These are phyloP conservation scores for Colletotrichum gloeosporioides DNA, from an alignment of 2,329 filamentous ascomycete species.

Conservation along the genomic window DNA sequence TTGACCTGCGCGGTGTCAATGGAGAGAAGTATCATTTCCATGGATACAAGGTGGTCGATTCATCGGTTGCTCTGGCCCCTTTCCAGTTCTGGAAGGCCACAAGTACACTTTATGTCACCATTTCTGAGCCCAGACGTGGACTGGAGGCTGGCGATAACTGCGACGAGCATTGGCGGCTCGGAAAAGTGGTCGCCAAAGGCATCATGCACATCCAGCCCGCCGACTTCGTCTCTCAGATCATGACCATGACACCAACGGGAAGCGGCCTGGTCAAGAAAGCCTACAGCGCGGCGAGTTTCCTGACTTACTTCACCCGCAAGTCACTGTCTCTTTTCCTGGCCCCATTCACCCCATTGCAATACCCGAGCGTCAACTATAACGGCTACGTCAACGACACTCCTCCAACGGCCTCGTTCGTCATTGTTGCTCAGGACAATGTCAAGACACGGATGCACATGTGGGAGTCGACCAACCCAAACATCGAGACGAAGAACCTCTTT, in stretches of 20 bases:
- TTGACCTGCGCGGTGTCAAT: constrained; percentile 61
- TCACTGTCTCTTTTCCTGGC: constrained; percentile 58
- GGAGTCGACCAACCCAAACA: constrained; percentile 49
- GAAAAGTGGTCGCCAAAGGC: constrained; percentile 59
- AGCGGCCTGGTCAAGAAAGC: constrained; percentile 48
- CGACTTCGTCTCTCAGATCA: constrained; percentile 61
- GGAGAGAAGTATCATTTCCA: constrained; percentile 62
- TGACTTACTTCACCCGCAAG: constrained; percentile 61
- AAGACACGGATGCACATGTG: constrained; percentile 60
- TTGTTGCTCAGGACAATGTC: constrained; percentile 58
- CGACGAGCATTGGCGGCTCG: constrained; percentile 45
- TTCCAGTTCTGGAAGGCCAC: constrained; percentile 66
- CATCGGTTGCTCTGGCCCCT: constrained; percentile 61
- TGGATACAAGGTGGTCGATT: constrained; percentile 67
- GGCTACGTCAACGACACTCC: constrained; percentile 59
- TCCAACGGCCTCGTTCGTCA: constrained; percentile 45
- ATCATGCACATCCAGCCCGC: constrained; percentile 60
- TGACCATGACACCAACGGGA: constrained; percentile 58
- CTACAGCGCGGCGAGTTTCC: constrained; percentile 53
- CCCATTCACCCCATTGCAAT: constrained; percentile 61
- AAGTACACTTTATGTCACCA: constrained; percentile 66
- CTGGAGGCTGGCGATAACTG: constrained; percentile 31
- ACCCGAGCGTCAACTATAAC: constrained; percentile 51
- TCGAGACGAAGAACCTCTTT: constrained; percentile 55
- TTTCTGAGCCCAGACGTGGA: constrained; percentile 45